These are phyloP conservation scores for Myxozyma nipponensis DNA, from an alignment of 805 yeast genomes.

Conservation along the genomic window DNA sequence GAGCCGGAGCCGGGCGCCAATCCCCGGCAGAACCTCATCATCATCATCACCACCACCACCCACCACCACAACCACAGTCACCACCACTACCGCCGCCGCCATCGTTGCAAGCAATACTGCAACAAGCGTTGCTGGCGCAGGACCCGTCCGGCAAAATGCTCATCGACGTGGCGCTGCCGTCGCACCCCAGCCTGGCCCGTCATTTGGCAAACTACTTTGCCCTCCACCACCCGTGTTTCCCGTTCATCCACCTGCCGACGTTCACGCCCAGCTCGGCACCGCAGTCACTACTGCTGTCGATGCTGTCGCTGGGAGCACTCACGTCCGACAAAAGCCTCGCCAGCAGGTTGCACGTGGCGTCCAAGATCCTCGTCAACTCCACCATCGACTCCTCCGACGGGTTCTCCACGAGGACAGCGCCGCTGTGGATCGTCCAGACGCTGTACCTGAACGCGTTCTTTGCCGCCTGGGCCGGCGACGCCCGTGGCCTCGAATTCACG, in stretches of 20 bases:
- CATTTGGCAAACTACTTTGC: constrained; percentile 36
- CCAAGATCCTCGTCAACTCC: constrained; percentile 32
- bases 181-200: constrained; percentile 32
- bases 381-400: constrained; percentile 32
- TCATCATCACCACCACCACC: not conserved
- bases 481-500: constrained; percentile 34
- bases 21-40: not conserved
- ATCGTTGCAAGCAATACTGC: constrained; percentile 4
- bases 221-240: constrained; percentile 36
- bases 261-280: constrained; percentile 34
- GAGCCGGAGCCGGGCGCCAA: constrained; percentile 1
- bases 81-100: constrained; percentile 2
- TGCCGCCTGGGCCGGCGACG: constrained; percentile 36
- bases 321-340: constrained; percentile 32
- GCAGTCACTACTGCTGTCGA: constrained; percentile 35
- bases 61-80: not conserved
- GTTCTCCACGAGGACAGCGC: constrained; percentile 29
- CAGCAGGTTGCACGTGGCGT: constrained; percentile 31
- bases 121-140: constrained; percentile 21
- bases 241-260: constrained; percentile 36
- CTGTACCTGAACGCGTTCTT: constrained; percentile 32
- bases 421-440: constrained; percentile 36
- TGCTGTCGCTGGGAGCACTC: constrained; percentile 38
- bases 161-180: constrained; percentile 16
- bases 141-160: constrained; percentile 23